Evolutionary conservation across 495 filamentous ascomycete genomes (phyloP), one percentile per base, ranked within the genome.

Genomic region (Antarctomyces pellizariae): DNA sequence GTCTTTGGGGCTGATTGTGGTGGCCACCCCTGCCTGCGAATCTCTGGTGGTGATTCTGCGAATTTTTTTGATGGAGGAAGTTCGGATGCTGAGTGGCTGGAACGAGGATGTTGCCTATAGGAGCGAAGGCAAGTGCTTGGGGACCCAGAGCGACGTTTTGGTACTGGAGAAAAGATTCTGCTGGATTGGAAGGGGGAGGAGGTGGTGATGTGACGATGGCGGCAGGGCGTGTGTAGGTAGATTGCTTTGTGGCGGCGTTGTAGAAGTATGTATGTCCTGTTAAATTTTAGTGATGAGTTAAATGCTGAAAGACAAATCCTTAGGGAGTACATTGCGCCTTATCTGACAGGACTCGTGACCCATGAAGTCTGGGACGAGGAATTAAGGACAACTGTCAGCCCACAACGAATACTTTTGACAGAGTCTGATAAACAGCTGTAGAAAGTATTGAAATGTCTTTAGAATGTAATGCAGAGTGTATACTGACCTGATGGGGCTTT

Each of bases 191-290:
- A 4, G 38, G 36, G 6, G 36, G 29, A 22, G 28, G 31, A 4
- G 41, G 26, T 13, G 51, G 40, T 18, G 52, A 39, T 13, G 44
- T 31, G 19, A 42, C 33, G 16, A 49, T 27, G 4, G 46, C 39
- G 30, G 47, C 44, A 4, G 80, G 82, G 24, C 75, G 63, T 11
- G 60, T 71, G 43, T 91, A 92, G 20, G 82, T 91, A 1, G 84
- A 92, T 43, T 75, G 54, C 41, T 89, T 83, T 0, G 79, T 92
- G 16, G 58, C 48, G n/a, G 67, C 53, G 51, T 91, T 75, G 52
- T 89, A 86, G 45, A 83, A 92, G 49, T 90, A 93, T 8, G 62
- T 56, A 42, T 89, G 80, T 4, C 83, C 71, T 75, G 22, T n/a
- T n/a, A n/a, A n/a, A n/a, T n/a, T n/a, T n/a, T n/a, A n/a, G n/a